Evolutionary conservation across 2,329 filamentous ascomycete species (phyloP).

Genomic region (Penicillium italicum): DNA sequence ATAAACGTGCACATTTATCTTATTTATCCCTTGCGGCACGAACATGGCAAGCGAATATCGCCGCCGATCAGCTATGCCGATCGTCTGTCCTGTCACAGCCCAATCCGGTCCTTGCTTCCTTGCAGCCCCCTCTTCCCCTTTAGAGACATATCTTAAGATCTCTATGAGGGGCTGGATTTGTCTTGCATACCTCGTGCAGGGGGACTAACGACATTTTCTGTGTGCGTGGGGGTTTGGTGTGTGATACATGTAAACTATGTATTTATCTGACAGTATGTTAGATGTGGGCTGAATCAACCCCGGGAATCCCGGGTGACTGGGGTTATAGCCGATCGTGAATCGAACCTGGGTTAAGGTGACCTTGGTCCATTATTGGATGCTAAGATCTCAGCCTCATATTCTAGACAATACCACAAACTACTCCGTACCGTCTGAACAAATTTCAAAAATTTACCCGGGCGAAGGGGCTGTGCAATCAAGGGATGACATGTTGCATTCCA

Average conservation of each 20-base stretch:
- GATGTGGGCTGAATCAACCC: neutral
- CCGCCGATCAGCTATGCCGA: conserved; percentile 1
- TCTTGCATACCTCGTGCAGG: conserved; percentile 10
- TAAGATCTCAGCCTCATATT: neutral
- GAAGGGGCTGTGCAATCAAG: conserved; percentile 25
- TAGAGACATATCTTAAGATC: neutral
- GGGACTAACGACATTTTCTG: neutral
- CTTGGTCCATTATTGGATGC: neutral
- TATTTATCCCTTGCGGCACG: conserved; percentile 14
- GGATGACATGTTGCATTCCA: conserved; percentile 27
- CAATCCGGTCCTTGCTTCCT: conserved; percentile 11
- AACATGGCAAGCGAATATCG: conserved; percentile 12
- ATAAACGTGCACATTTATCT: conserved; percentile 12
- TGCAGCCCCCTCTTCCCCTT: neutral
- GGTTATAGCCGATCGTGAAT: neutral
- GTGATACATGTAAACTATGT: neutral
- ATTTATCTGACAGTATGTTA: neutral
- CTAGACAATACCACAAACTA: no score
- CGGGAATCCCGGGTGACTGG: neutral
- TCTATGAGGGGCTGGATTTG: neutral
- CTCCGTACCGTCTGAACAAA: no score
- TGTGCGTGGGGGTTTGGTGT: neutral
- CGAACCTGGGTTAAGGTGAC: neutral
- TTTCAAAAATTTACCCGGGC: conserved; percentile 1
- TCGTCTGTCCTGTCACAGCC: conserved; percentile 16